Base-by-base conservation (phyloP, 1,139 yeast species). In the Kurtzmaniella quercitrusa region DNA sequence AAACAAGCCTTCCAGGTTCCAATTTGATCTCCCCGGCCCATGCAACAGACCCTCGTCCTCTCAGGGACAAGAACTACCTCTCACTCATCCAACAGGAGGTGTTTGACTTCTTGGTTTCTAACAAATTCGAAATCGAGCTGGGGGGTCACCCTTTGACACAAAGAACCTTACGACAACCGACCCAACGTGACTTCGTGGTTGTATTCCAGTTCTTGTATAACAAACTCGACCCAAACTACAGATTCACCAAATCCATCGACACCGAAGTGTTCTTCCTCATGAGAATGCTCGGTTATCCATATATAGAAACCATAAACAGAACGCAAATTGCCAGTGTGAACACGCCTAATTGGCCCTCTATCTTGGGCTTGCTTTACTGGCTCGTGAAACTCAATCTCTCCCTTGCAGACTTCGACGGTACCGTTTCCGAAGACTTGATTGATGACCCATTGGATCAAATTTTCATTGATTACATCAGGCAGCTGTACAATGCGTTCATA, bases 311-410 rank as follows among this genome's bases (percentile, higher is more conserved):
- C 0, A 82, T 90, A 39, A 86, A 84, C 60, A 80, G 90, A 55
- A 83, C 93, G 1, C 95, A 88, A 58, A 82, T 90, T 29, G 82
- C 91, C 41, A 96, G 96, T 0, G 96, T 89, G 7, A 96, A 96
- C 1, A 95, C 96, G 1, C 85, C 85, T 46, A 84, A 84, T 55
- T 89, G 97, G 97, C 91, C 89, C 15, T 77, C 79, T 18, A 85
- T 88, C 54, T 64, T 90, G 42, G 96, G 94, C 1, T 79, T 90
- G 75, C 67, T 89, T 31, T 81, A 84, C 59, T 88, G 96, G 96
- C 59, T 88, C 41, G 81, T 85, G 11, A 78, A 78, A 54, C 65
- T 84, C 34, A 79, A 75, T 51, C 65, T 69, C 25, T 70, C 77
- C 43, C 62, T 75, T 51, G 79, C 34, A 47, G 65, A 59, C 42